A percentile compares a stretch with the other conserved stretches of the same genome.
These are phyloP conservation scores for Jacaranda copaia DNA, from an alignment of 257 asterid genomes.

Conservation along the genomic window DNA sequence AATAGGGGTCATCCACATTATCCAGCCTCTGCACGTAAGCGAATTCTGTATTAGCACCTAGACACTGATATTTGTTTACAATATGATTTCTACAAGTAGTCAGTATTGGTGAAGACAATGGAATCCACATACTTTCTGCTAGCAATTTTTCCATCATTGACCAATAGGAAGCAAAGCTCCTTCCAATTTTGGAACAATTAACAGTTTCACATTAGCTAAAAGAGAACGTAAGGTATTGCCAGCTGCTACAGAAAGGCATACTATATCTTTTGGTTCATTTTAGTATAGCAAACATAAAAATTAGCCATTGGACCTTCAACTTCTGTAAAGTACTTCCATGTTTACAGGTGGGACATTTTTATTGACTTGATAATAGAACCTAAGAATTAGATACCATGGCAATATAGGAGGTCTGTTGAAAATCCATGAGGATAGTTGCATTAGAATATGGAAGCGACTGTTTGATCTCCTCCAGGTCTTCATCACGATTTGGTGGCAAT, in stretches of 20 bases:
- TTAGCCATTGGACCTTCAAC: conserved; percentile 5
- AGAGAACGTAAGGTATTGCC: conserved; percentile 14
- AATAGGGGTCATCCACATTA: conserved; percentile 58
- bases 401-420: conserved; percentile 68
- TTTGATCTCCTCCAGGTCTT: conserved; percentile 68
- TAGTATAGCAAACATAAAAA: conserved; percentile 10
- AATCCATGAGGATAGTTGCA: conserved; percentile 58
- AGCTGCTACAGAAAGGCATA: neutral
- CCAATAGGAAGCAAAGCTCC: conserved; percentile 15
- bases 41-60: conserved; percentile 25
- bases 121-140: neutral
- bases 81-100: conserved; percentile 17
- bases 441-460: conserved; percentile 52
- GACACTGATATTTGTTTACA: conserved; percentile 12
- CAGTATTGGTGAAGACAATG: conserved; percentile 23
- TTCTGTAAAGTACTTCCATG: conserved; percentile 25
- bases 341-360: conserved; percentile 19
- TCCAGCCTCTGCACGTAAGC: conserved; percentile 71
- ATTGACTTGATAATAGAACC: conserved; percentile 10
- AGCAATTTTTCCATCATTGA: conserved; percentile 17
- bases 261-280: conserved; percentile 6
- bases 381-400: conserved; percentile 60
- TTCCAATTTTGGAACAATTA: neutral
- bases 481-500: conserved; percentile 60
- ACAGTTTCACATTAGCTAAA: conserved; percentile 24